These are phyloP conservation scores for Scleroderma citrinum DNA, from an alignment of 768 basidiomycete genomes.

Conservation along the genomic window DNA sequence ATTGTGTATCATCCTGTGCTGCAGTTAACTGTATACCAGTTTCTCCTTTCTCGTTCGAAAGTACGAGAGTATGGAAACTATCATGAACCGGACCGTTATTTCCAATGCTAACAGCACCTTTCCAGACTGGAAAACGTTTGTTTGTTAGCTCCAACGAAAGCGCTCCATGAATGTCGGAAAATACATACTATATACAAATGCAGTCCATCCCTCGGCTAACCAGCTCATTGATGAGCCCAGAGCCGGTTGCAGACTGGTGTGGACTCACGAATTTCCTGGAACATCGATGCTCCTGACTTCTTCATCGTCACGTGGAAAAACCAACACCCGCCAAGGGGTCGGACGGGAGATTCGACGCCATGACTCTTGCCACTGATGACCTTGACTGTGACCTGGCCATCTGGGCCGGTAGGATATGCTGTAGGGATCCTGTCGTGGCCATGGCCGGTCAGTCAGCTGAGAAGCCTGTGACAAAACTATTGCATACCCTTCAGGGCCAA, in stretches of 20 bases:
- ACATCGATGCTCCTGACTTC: slow-evolving; percentile 52
- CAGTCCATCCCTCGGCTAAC: slow-evolving; percentile 79
- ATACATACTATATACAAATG: slow-evolving; percentile 74
- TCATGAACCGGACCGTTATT: slow-evolving; percentile 40
- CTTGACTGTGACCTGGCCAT: slow-evolving; percentile 65
- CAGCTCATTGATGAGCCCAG: not conserved
- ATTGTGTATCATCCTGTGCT: slow-evolving; percentile 56
- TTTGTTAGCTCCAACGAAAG: slow-evolving; percentile 2
- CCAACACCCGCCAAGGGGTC: slow-evolving; percentile 91
- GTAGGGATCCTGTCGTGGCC: slow-evolving; percentile 51
- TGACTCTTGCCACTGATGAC: slow-evolving; percentile 89
- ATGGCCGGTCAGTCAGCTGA: slow-evolving; percentile 1
- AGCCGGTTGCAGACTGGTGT: not conserved
- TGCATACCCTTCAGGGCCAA: slow-evolving; percentile 54
- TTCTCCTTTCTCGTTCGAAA: slow-evolving; percentile 54
- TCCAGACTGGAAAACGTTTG: slow-evolving; percentile 20
- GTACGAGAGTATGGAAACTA: slow-evolving; percentile 76
- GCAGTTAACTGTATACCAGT: slow-evolving; percentile 66
- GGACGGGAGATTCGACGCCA: slow-evolving; percentile 81
- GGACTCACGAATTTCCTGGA: slow-evolving; percentile 77
- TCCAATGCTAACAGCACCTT: slow-evolving; percentile 61
- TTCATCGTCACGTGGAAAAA: slow-evolving; percentile 76
- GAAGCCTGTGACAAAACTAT: not conserved
- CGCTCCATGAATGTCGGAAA: not conserved
- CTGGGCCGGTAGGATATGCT: slow-evolving; percentile 63